A percentile compares a stretch with the other conserved stretches of the same genome.
These are phyloP conservation scores for Parastagonospora avenae DNA, from an alignment of 2,329 filamentous ascomycete genomes.

Conservation along the genomic window DNA sequence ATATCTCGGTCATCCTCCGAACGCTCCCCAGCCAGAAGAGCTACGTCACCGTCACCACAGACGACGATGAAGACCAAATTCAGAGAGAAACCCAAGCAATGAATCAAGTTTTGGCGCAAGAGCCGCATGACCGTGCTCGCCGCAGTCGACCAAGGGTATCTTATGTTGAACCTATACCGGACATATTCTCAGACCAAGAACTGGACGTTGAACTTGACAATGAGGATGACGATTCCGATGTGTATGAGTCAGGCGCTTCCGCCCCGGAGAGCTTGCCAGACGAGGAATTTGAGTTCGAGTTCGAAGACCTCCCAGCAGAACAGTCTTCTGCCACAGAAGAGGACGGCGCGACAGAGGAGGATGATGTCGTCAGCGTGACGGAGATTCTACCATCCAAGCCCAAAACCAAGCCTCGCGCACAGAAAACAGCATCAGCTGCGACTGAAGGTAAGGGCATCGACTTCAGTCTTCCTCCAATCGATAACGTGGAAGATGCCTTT, in stretches of 20 bases:
- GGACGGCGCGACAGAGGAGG: conserved; percentile 5
- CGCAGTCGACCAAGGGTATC: conserved; percentile 15
- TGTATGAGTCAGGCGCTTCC: neutral
- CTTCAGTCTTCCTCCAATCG: conserved; percentile 52
- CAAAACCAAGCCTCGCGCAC: neutral
- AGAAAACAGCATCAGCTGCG: neutral
- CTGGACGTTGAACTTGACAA: conserved; percentile 3
- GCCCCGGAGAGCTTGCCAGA: conserved; percentile 4
- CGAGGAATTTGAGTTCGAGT: neutral
- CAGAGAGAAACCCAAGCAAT: neutral
- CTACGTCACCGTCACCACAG: neutral
- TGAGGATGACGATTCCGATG: conserved; percentile 9
- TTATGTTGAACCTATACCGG: conserved; percentile 10
- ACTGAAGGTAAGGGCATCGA: conserved; percentile 33
- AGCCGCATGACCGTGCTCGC: conserved; percentile 6
- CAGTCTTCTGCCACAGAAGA: neutral
- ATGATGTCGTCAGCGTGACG: neutral
- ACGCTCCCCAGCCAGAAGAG: too few species aligned
- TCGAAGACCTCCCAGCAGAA: neutral
- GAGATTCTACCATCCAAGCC: neutral
- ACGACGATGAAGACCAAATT: neutral
- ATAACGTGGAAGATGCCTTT: conserved; percentile 57
- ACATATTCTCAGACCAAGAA: conserved; percentile 1
- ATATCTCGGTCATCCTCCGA: too few species aligned
- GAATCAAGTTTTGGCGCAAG: neutral